These are phyloP conservation scores for Skeletonema tropicum DNA, from an alignment of 108 stramenopile genomes.

Conservation along the genomic window DNA sequence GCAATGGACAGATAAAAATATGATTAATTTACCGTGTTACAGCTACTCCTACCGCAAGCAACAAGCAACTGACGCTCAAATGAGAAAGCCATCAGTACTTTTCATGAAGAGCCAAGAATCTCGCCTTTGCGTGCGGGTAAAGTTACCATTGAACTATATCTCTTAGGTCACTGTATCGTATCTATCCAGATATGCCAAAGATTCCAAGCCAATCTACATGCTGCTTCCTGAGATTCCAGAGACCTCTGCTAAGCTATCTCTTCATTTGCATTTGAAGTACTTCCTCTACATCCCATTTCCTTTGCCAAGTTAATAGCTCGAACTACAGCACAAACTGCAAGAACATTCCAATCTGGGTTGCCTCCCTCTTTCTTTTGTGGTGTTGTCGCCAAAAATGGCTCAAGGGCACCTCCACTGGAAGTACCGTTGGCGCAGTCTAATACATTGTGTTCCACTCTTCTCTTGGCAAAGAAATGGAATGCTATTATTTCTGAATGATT, in stretches of 20 bases:
- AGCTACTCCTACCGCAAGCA: too few relatives aligned
- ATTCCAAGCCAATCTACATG: too few relatives aligned
- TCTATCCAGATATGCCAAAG: too few relatives aligned
- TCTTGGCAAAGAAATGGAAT: conserved; percentile 56
- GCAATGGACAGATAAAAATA: too few relatives aligned
- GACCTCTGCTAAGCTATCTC: neutral
- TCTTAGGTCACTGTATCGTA: too few relatives aligned
- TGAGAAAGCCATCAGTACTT: too few relatives aligned
- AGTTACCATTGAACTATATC: too few relatives aligned
- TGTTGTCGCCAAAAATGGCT: conserved; percentile 37
- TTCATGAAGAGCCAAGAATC: too few relatives aligned
- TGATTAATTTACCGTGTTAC: too few relatives aligned
- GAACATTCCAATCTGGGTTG: conserved; percentile 49
- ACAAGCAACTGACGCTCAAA: too few relatives aligned
- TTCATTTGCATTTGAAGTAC: neutral
- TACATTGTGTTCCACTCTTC: conserved; percentile 52
- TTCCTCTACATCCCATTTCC: conserved; percentile 31
- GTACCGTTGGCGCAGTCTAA: conserved; percentile 37
- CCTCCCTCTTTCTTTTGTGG: conserved; percentile 31
- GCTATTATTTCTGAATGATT: conserved; percentile 2
- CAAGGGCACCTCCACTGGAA: neutral
- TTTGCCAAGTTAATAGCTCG: conserved; percentile 50
- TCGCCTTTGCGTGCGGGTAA: too few relatives aligned
- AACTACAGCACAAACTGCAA: conserved; percentile 50
- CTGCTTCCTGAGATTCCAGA: too few relatives aligned